Percentiles rank a stretch among this genome's conserved stretches.
Evolutionary conservation across 768 basidiomycete species (phyloP).

Genomic region (Boletus huronensis): DNA sequence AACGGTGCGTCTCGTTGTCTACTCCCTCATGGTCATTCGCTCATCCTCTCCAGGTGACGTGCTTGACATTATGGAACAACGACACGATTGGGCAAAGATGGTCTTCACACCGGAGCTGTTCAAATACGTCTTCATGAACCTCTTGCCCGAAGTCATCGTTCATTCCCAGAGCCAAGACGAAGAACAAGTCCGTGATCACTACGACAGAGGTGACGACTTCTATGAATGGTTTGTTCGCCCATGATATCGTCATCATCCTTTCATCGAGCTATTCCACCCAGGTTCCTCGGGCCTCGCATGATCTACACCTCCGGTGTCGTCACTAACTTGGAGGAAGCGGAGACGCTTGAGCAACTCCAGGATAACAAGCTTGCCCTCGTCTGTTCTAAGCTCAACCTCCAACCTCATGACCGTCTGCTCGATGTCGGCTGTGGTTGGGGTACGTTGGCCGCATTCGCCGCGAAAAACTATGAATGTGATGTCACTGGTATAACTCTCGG

Average conservation of each 20-base stretch:
- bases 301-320: constrained; percentile 96
- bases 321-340: constrained; percentile 59
- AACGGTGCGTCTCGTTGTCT: constrained; percentile 57
- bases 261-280: constrained; percentile 19
- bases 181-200: constrained; percentile 93
- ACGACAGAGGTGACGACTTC: constrained; percentile 97
- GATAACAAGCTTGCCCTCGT: constrained; percentile 97
- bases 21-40: not conserved
- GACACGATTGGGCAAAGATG: constrained; percentile 96
- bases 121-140: constrained; percentile 83
- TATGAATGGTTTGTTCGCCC: constrained; percentile 61
- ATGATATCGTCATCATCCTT: not conserved
- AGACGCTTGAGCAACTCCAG: constrained; percentile 91
- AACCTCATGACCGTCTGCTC: constrained; percentile 79
- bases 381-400: constrained; percentile 88
- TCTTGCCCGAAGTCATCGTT: constrained; percentile 91
- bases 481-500: constrained; percentile 94
- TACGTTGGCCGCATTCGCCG: constrained; percentile 89
- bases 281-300: constrained; percentile 96
- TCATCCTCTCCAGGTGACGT: constrained; percentile 66
- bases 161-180: constrained; percentile 92
- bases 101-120: constrained; percentile 87
- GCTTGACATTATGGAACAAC: constrained; percentile 87
- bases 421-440: constrained; percentile 97
- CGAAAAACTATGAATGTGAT: constrained; percentile 96